Evolutionary conservation across 2,329 filamentous ascomycete species (phyloP).

Genomic region (Xylaria hypoxylon): DNA sequence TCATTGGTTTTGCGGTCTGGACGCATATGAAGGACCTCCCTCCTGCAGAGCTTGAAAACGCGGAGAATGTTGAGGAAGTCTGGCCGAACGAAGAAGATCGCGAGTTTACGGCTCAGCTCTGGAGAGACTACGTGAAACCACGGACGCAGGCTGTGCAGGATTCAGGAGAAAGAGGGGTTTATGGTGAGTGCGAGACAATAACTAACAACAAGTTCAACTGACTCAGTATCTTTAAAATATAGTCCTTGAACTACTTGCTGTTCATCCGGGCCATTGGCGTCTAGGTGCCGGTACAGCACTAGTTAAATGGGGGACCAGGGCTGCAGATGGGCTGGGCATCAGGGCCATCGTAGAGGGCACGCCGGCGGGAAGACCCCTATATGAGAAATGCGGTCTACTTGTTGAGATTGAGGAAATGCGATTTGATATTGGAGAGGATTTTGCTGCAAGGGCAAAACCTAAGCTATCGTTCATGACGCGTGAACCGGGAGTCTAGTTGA

Average conservation of each 20-base stretch:
- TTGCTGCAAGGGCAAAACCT: slow-evolving; percentile 36
- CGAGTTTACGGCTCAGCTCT: slow-evolving; percentile 42
- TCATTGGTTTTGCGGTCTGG: slow-evolving; percentile 45
- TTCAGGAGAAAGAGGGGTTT: slow-evolving; percentile 39
- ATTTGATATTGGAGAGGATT: slow-evolving; percentile 42
- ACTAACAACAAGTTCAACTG: no score
- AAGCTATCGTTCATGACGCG: slow-evolving; percentile 41
- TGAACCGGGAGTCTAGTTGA: slow-evolving; percentile 28
- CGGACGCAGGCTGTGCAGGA: slow-evolving; percentile 35
- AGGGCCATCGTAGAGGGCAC: slow-evolving; percentile 43
- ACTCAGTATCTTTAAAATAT: no score
- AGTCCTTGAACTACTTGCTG: slow-evolving; percentile 46
- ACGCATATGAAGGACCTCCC: slow-evolving; percentile 44
- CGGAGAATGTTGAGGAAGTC: slow-evolving; percentile 38
- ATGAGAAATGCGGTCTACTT: slow-evolving; percentile 43
- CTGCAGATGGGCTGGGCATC: slow-evolving; percentile 38
- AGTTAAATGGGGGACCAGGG: slow-evolving; percentile 43
- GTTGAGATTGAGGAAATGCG: slow-evolving; percentile 43
- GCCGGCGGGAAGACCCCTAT: slow-evolving; percentile 38
- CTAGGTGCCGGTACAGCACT: slow-evolving; percentile 43
- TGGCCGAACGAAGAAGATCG: slow-evolving; percentile 44
- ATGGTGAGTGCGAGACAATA: slow-evolving; percentile 34
- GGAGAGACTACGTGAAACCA: slow-evolving; percentile 43
- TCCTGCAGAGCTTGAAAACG: slow-evolving; percentile 38
- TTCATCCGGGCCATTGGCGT: slow-evolving; percentile 42